A percentile compares a stretch with the other conserved stretches of the same genome.
These are phyloP conservation scores for Fusarium camptoceras DNA, from an alignment of 2,329 filamentous ascomycete species.

Conservation along the genomic window DNA sequence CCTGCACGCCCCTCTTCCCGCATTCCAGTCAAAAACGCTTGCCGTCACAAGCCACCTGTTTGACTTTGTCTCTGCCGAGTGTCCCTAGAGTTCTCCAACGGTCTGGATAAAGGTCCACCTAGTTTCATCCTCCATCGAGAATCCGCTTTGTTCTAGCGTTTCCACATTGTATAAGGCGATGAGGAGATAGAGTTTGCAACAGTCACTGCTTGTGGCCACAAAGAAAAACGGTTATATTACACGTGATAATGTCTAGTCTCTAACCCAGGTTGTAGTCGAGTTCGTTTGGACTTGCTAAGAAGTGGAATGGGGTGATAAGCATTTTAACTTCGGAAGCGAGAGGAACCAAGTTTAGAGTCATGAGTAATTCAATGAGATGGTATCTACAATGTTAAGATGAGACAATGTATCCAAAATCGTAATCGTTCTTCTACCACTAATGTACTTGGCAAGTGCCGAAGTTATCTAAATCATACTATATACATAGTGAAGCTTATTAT, in stretches of 20 bases:
- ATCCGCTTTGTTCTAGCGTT: conserved; percentile 27
- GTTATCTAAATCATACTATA: conserved; percentile 47
- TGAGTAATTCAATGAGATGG: conserved; percentile 13
- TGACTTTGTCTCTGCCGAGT: conserved; percentile 26
- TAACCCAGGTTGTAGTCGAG: background rate
- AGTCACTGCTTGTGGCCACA: background rate
- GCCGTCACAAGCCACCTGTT: conserved; percentile 8
- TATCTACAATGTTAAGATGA: conserved; percentile 26
- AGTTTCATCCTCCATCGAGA: background rate
- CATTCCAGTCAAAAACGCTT: conserved; percentile 27
- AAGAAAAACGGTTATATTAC: background rate
- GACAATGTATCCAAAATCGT: conserved; percentile 41
- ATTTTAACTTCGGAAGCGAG: background rate
- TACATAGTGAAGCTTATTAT: conserved; percentile 48
- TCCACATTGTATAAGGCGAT: conserved; percentile 1
- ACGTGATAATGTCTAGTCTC: background rate
- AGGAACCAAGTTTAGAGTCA: background rate
- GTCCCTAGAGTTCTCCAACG: conserved; percentile 22
- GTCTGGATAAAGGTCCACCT: conserved; percentile 20
- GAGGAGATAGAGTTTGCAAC: conserved; percentile 23
- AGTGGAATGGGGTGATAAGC: background rate
- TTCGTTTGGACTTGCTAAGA: too few species aligned
- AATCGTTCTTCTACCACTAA: conserved; percentile 43
- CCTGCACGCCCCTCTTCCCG: conserved; percentile 27
- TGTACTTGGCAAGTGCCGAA: conserved; percentile 35